Base-by-base conservation (phyloP, 345 rosid genomes). In the Acer campestre region DNA sequence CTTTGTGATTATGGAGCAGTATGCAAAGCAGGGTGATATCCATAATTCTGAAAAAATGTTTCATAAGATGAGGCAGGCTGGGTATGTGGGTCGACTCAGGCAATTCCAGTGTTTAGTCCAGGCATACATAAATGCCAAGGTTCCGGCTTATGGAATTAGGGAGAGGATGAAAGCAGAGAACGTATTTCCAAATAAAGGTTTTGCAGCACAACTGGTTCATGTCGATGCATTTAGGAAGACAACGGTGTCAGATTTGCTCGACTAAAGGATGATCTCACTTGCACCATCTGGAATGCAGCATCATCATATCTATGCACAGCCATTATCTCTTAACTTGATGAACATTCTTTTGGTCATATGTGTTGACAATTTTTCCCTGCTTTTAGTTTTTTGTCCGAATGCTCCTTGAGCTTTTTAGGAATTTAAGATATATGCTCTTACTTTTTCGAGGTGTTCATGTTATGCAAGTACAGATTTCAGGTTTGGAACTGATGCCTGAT, bases 151-250 rank as follows among this genome's bases (percentile, higher is more conserved):
- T 77, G 99, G 98, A 61, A 88, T 97, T 29, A 79, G 93, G 83
- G 97, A 94, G 61, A 88, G 99, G 67, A 89, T 94, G 93, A 89
- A 83, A 84, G 98, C 94, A 0, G 98, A 97, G 73, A 90, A 91
- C 61, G 72, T 94, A 51, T 92, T 97, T 79, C 98, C 98, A 9
- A 88, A 81, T 73, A 92, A 86, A 78, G 49, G 77, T 0, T 64
- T 92, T 81, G 87, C 90, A 8, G 85, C 87, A 23, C 90, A 84
- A 66, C 77, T 94, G 78, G 82, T 82, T 79, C 83, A 78, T 79
- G 87, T 85, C 0, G 98, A 93, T 80, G 90, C 98, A 0, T 93
- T 94, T 84, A 89, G 87, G 91, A 90, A 83, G 88, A 91, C 94
- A 20, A 80, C 93, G 6, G 86, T 84, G 42, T 94, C 97, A 2